Evolutionary conservation across 345 rosid genomes (phyloP).

Genomic region (Rubroshorea leprosula): DNA sequence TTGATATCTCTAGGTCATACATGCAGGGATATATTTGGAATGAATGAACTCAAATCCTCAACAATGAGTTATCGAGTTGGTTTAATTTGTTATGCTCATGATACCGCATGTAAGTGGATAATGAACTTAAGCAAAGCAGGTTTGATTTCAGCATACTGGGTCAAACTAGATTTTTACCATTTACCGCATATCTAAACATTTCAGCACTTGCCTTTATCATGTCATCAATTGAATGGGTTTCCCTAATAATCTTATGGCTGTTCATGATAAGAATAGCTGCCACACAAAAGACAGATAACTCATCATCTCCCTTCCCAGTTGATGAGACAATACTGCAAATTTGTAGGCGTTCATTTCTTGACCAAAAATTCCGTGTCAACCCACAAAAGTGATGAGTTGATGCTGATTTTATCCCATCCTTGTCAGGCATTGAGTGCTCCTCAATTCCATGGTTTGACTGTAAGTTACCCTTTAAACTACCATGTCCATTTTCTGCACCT

Average conservation of each 20-base stretch:
- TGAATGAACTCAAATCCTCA: too few relatives aligned
- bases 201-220: slow-evolving; percentile 77
- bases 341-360: slow-evolving; percentile 49
- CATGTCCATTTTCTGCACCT: slow-evolving; percentile 32
- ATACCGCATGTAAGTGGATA: too few relatives aligned
- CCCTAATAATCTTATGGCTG: slow-evolving; percentile 78
- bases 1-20: too few relatives aligned
- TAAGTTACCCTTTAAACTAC: slow-evolving; percentile 31
- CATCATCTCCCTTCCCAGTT: slow-evolving; percentile 54
- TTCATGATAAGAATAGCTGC: slow-evolving; percentile 84
- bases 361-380: slow-evolving; percentile 63
- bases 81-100: too few relatives aligned
- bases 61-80: too few relatives aligned
- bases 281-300: slow-evolving; percentile 83
- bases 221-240: slow-evolving; percentile 81
- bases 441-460: slow-evolving; percentile 38
- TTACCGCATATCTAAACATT: background rate
- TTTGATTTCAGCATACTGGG: background rate
- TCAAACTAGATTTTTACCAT: background rate
- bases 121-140: background rate
- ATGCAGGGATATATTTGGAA: too few relatives aligned
- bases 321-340: slow-evolving; percentile 44
- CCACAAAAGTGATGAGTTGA: slow-evolving; percentile 67
- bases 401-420: slow-evolving; percentile 41
- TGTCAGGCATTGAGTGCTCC: slow-evolving; percentile 38